phyloP scores from a whole-genome alignment of 495 filamentous ascomycete species.

The Daldinia caldariorum region DNA sequence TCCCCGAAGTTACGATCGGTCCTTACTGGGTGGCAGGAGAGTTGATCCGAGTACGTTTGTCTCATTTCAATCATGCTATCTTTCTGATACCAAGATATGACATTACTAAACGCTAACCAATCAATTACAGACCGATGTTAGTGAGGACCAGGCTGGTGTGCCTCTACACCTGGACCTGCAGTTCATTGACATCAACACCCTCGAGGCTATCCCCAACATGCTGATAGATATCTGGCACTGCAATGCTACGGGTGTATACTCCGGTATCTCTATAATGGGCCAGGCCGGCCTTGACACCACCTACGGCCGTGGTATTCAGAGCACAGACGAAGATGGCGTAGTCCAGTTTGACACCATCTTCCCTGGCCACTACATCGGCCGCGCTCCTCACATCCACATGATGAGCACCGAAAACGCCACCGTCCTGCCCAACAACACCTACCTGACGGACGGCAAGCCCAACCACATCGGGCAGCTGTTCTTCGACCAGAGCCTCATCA shows the following conservation, averaged over 20 bases:
- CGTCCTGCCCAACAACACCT: constrained; percentile 57
- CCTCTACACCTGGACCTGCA: constrained; percentile 64
- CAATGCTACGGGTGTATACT: constrained; percentile 66
- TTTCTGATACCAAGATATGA: neutral
- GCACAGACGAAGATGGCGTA: constrained; percentile 59
- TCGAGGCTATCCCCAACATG: constrained; percentile 59
- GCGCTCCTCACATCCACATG: constrained; percentile 60
- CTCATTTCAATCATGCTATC: neutral
- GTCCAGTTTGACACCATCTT: constrained; percentile 61
- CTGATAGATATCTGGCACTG: constrained; percentile 61
- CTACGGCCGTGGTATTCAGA: constrained; percentile 60
- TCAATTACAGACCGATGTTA: constrained; percentile 55
- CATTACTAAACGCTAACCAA: constrained; percentile 1
- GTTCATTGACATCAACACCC: constrained; percentile 63
- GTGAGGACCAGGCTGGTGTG: constrained; percentile 58
- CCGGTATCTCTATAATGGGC: constrained; percentile 43
- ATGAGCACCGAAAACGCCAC: constrained; percentile 54
- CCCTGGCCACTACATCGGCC: constrained; percentile 64
- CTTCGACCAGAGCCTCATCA: constrained; percentile 52
- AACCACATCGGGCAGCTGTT: constrained; percentile 69
- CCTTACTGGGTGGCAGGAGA: constrained; percentile 57
- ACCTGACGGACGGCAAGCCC: constrained; percentile 56
- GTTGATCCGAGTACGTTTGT: constrained; percentile 50
- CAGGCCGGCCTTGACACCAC: constrained; percentile 58
- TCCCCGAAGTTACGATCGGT: constrained; percentile 52